Evolutionary conservation across 1,284 basidiomycete genomes (phyloP).

Genomic region (Puccinia novopanici): DNA sequence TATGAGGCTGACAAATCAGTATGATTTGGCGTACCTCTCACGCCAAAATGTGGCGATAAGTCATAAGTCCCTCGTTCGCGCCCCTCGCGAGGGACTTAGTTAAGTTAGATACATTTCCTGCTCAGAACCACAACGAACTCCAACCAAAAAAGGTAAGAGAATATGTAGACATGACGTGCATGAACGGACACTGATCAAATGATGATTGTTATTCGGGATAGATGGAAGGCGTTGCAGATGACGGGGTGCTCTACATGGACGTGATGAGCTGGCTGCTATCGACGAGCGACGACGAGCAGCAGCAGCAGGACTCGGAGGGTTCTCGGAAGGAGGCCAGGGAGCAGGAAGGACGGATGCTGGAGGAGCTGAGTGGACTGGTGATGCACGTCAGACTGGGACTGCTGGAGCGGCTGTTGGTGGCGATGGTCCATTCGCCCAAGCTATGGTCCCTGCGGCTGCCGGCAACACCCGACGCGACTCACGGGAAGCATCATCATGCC

Average conservation of each 20-base stretch:
- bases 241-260: conserved; percentile 24
- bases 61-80: no score
- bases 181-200: no score
- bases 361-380: neutral
- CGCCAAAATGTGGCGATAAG: no score
- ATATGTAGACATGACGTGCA: no score
- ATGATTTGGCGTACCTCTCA: no score
- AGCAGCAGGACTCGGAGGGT: neutral
- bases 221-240: conserved; percentile 11
- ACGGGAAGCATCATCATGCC: neutral
- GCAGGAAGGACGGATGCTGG: conserved; percentile 23
- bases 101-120: no score
- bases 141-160: no score
- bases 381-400: neutral
- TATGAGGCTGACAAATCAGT: no score
- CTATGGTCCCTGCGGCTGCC: neutral
- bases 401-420: neutral
- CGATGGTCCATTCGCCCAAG: neutral
- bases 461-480: no score
- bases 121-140: no score
- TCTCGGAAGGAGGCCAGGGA: no score
- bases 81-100: no score
- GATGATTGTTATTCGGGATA: neutral
- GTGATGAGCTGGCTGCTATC: conserved; percentile 31
- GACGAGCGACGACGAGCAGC: neutral